Percentiles rank a stretch among this genome's conserved stretches.
Evolutionary conservation across 2,329 filamentous ascomycete species (phyloP).

Genomic region (Coniochaeta prunicola): DNA sequence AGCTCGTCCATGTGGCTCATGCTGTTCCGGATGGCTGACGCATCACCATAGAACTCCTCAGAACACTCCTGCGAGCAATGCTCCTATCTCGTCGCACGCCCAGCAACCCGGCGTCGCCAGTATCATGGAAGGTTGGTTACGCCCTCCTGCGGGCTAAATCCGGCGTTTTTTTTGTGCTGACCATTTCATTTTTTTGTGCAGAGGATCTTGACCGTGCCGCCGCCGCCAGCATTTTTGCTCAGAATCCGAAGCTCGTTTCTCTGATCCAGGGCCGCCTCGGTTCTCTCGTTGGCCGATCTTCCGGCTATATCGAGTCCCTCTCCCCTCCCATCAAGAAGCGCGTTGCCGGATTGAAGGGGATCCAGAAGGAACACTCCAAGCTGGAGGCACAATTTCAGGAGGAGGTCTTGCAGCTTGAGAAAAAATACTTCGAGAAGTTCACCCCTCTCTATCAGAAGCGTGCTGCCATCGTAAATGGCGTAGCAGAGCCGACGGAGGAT

Average conservation of each 20-base stretch:
- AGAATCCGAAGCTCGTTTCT: constrained; percentile 88
- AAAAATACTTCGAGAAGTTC: constrained; percentile 99
- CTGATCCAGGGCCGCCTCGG: constrained; percentile 98
- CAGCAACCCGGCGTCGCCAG: constrained; percentile 90
- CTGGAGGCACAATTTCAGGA: constrained; percentile 98
- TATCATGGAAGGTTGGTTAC: constrained; percentile 86
- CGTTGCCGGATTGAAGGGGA: constrained; percentile 91
- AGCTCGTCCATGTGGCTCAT: not conserved
- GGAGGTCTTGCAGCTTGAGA: constrained; percentile 95
- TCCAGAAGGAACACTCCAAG: constrained; percentile 98
- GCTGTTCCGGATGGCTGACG: not conserved
- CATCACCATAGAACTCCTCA: constrained; percentile 71
- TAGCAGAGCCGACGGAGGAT: constrained; percentile 74
- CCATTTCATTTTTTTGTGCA: constrained; percentile 32
- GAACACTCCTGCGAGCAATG: constrained; percentile 93
- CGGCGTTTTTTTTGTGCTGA: constrained; percentile 1
- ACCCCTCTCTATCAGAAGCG: constrained; percentile 95
- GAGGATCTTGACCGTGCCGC: constrained; percentile 85
- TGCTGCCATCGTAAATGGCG: constrained; percentile 84
- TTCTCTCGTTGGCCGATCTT: constrained; percentile 86
- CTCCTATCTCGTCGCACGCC: constrained; percentile 94
- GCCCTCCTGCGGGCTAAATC: not conserved
- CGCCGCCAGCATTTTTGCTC: constrained; percentile 87
- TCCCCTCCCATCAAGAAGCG: constrained; percentile 84
- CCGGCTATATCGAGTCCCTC: constrained; percentile 95